A percentile compares a stretch with the other conserved stretches of the same genome.
Evolutionary conservation across 1,139 yeast species (phyloP).

Genomic region (Torulaspora pretoriensis): DNA sequence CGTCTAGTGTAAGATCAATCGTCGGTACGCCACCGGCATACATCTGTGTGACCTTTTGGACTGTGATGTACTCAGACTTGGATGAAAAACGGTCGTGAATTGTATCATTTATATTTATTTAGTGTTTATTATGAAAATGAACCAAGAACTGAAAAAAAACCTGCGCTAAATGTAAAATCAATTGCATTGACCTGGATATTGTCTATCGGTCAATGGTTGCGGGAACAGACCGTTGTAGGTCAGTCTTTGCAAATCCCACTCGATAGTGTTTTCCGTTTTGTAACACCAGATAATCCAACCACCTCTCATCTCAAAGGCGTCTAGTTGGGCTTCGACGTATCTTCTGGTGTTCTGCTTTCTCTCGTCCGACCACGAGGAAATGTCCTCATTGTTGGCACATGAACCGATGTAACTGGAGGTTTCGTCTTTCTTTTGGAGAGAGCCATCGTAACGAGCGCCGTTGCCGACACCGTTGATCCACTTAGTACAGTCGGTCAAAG

Average conservation of each 20-base stretch:
- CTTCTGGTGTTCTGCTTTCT: conserved; percentile 57
- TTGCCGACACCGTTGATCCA: conserved; percentile 91
- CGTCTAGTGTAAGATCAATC: conserved; percentile 24
- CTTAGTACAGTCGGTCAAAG: conserved; percentile 85
- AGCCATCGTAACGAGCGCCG: conserved; percentile 82
- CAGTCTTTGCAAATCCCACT: conserved; percentile 77
- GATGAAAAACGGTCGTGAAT: not conserved
- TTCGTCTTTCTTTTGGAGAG: conserved; percentile 42
- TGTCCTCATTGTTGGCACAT: conserved; percentile 57
- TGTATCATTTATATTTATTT: conserved; percentile 2
- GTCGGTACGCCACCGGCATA: conserved; percentile 15
- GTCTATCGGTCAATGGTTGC: conserved; percentile 62
- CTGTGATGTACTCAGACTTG: not conserved
- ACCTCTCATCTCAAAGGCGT: conserved; percentile 63
- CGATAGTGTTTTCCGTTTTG: conserved; percentile 79
- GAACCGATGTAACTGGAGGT: conserved; percentile 53
- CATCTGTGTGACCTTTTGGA: not conserved
- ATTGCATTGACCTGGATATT: conserved; percentile 40
- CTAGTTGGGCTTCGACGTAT: conserved; percentile 85
- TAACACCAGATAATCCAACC: conserved; percentile 96
- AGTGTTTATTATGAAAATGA: conserved; percentile 1
- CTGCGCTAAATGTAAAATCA: not conserved
- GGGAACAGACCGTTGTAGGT: conserved; percentile 66
- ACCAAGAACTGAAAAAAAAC: conserved; percentile 7
- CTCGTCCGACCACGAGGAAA: conserved; percentile 56